Evolutionary conservation across 2,329 filamentous ascomycete genomes (phyloP), one percentile per base, ranked within the genome.

Genomic region (Penicillium oxalicum): DNA sequence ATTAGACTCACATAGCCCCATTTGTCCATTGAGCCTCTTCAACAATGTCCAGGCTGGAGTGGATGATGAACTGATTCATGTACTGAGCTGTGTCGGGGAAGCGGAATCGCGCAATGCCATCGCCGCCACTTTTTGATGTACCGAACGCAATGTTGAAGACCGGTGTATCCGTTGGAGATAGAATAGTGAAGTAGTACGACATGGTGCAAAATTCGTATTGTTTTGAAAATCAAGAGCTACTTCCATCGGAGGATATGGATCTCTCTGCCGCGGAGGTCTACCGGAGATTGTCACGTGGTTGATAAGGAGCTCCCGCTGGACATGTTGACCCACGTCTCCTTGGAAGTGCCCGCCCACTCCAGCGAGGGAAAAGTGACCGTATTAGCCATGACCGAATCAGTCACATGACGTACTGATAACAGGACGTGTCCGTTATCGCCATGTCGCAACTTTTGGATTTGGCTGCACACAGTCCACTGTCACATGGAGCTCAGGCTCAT

Each of bases 111-210:
- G 91, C 81, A 67, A 90, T 78, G 60, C 93, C 93, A 76, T 97
- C 93, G 67, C 91, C 91, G 73, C 91, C 91, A 61, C 90, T 86
- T 71, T 96, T 96, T 36, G 89, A 95, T 35, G 91, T 96, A 62
- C 93, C 93, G 69, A 98, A 98, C 67, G 95, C 91, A 71, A 94
- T 83, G 74, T 95, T 91, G 74, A 97, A 98, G 59, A 98, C 81
- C 32, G 93, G 91, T 66, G 91, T 94, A 76, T 98, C 93, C 62
- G 89, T 88, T 24, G 90, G 94, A 65, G 91, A 93, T 69, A 98
- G 83, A 60, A 98, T 95, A 66, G 88, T 88, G 74, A 98, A 97
- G 77, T 96, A 96, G 79, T 97, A 98, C 52, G 91, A 96, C 93
- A 97, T 97, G 56, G 60, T 77, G 60, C 38, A 35, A 36, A 45